phyloP scores from a whole-genome alignment of 2,329 filamentous ascomycete genomes.

The Fusarium keratoplasticum region DNA sequence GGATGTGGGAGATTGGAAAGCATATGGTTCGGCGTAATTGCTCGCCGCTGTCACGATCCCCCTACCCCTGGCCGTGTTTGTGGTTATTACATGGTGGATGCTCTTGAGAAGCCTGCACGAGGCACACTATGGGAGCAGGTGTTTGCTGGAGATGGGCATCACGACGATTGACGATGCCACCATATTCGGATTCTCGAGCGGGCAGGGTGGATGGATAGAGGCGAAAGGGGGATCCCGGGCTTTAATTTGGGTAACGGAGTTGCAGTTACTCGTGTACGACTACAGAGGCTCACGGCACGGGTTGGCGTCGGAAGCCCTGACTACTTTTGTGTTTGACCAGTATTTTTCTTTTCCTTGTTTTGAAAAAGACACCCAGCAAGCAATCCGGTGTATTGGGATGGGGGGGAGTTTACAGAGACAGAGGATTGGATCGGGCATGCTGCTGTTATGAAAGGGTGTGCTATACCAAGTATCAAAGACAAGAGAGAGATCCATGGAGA shows the following conservation, averaged over 20 bases:
- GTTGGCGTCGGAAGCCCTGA: conserved; percentile 37
- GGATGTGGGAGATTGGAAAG: conserved; percentile 36
- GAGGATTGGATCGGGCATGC: conserved; percentile 18
- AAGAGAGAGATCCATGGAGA: conserved; percentile 3
- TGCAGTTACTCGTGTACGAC: conserved; percentile 50
- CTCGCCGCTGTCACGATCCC: conserved; percentile 14
- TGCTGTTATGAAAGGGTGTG: conserved; percentile 21
- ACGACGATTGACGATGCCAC: conserved; percentile 31
- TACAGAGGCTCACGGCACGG: conserved; percentile 42
- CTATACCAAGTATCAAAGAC: conserved; percentile 29
- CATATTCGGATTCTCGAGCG: conserved; percentile 29
- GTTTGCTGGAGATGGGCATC: conserved; percentile 21
- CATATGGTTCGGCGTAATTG: conserved; percentile 36
- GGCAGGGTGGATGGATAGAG: conserved; percentile 32
- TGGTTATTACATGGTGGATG: conserved; percentile 19
- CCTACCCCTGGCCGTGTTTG: conserved; percentile 18
- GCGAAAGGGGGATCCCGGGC: conserved; percentile 20
- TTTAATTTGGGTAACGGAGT: conserved; percentile 49
- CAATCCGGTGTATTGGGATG: conserved; percentile 23
- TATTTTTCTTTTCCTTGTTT: conserved; percentile 25
- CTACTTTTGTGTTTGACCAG: conserved; percentile 26
- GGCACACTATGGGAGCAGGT: neutral
- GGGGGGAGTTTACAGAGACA: conserved; percentile 18
- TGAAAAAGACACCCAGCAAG: conserved; percentile 32
- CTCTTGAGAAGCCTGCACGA: conserved; percentile 11